A percentile compares a stretch with the other conserved stretches of the same genome.
These are phyloP conservation scores for Penicillium sp. DNA, from an alignment of 2,329 filamentous ascomycete genomes.

Conservation along the genomic window DNA sequence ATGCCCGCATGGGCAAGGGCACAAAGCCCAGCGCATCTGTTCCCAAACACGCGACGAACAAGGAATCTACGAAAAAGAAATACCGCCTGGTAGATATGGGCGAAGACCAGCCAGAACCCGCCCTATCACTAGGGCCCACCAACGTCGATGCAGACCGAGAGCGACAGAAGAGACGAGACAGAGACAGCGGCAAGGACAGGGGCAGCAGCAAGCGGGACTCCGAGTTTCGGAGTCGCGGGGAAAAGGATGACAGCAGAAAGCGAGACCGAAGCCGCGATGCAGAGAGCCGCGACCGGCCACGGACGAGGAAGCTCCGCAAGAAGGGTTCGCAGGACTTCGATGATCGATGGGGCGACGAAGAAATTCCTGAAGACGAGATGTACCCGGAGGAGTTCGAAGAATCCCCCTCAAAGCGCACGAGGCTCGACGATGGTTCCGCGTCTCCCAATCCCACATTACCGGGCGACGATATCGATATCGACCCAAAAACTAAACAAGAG, in stretches of 20 bases:
- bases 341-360: conserved; percentile 80
- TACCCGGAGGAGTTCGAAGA: conserved; percentile 60
- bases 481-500: conserved; percentile 58
- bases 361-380: conserved; percentile 41
- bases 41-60: conserved; percentile 19
- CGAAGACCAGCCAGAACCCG: conserved; percentile 41
- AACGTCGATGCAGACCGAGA: conserved; percentile 39
- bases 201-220: conserved; percentile 19
- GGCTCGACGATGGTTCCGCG: conserved; percentile 57
- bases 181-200: conserved; percentile 25
- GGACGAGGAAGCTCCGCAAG: conserved; percentile 52
- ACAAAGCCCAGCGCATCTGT: conserved; percentile 15
- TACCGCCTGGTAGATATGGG: conserved; percentile 57
- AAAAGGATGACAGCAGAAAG: conserved; percentile 40
- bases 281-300: conserved; percentile 42
- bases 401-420: conserved; percentile 68
- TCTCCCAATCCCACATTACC: conserved; percentile 31
- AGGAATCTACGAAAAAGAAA: conserved; percentile 45
- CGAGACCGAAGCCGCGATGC: conserved; percentile 38
- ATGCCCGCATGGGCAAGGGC: conserved; percentile 29
- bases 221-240: conserved; percentile 23
- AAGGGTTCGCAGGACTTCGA: conserved; percentile 61
- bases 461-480: conserved; percentile 51
- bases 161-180: conserved; percentile 21
- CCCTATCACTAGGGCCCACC: conserved; percentile 30